These are phyloP conservation scores for Gnaphalium uliginosum DNA, from an alignment of 129 eudicot genomes.

Conservation along the genomic window DNA sequence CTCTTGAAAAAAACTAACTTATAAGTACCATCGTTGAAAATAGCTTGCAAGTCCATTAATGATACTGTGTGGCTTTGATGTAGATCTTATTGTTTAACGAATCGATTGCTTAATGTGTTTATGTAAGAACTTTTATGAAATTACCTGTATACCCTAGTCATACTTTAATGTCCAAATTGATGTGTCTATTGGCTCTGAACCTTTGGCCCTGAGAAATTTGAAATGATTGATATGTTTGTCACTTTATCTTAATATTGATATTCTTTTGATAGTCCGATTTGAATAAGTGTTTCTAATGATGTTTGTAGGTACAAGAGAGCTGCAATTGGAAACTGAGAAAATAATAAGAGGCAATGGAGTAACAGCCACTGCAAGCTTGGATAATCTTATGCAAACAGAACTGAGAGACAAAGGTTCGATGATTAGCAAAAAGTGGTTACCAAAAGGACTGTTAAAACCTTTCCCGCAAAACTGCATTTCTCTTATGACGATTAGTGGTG, in stretches of 20 bases:
- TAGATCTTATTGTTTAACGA: background rate
- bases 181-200: background rate
- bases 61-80: background rate
- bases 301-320: constrained; percentile 52
- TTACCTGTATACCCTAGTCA: background rate
- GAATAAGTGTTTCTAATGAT: background rate
- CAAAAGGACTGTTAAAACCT: constrained; percentile 68
- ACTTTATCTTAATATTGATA: background rate
- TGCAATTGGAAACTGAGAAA: constrained; percentile 83
- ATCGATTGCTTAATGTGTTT: background rate
- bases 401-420: constrained; percentile 63
- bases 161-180: background rate
- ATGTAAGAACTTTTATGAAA: background rate
- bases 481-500: constrained; percentile 94
- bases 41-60: background rate
- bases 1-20: background rate
- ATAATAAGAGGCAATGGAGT: constrained; percentile 58
- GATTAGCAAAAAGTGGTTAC: constrained; percentile 72
- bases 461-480: constrained; percentile 91
- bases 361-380: constrained; percentile 71
- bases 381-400: constrained; percentile 79
- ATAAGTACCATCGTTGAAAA: background rate
- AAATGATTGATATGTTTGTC: background rate
- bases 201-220: background rate
- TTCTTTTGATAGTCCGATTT: background rate